A percentile compares a stretch with the other conserved stretches of the same genome.
phyloP scores from a whole-genome alignment of 345 rosid species.

The Ceriops decandra region DNA sequence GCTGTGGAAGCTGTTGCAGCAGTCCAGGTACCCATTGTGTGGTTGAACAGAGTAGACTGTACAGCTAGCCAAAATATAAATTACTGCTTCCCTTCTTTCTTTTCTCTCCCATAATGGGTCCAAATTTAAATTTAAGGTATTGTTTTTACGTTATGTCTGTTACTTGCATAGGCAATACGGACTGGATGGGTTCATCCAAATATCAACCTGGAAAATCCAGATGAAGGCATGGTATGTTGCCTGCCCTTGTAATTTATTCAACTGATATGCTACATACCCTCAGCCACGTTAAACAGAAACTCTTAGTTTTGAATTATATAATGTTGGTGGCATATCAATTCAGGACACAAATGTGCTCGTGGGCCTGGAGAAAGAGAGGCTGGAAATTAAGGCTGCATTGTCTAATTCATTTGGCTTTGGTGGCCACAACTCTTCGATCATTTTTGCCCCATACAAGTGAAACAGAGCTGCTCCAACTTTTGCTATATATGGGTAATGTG shows the following conservation, averaged over 20 bases:
- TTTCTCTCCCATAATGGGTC: background rate
- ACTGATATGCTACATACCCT: background rate
- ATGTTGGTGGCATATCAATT: slow-evolving; percentile 11
- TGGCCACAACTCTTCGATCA: slow-evolving; percentile 94
- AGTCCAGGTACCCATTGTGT: slow-evolving; percentile 54
- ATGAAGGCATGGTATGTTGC: slow-evolving; percentile 62
- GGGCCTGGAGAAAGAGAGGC: slow-evolving; percentile 80
- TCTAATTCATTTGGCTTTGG: slow-evolving; percentile 95
- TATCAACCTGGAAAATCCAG: slow-evolving; percentile 85
- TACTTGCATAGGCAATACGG: slow-evolving; percentile 61
- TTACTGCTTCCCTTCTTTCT: background rate
- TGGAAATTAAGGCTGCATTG: slow-evolving; percentile 75
- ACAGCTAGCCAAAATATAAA: background rate
- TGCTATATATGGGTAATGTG: background rate
- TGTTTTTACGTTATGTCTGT: background rate
- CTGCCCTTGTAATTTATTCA: background rate
- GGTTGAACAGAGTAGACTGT: background rate
- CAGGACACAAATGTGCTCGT: slow-evolving; percentile 72
- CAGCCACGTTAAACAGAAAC: background rate
- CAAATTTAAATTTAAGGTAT: background rate
- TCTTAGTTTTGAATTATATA: slow-evolving; percentile 4
- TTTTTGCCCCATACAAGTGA: slow-evolving; percentile 87
- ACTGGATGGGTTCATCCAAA: slow-evolving; percentile 98
- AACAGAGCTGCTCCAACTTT: slow-evolving; percentile 1
- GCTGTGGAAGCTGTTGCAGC: slow-evolving; percentile 88